Base-by-base conservation (phyloP, 2,329 filamentous ascomycete genomes). In the Pseudocercospora eumusae region DNA sequence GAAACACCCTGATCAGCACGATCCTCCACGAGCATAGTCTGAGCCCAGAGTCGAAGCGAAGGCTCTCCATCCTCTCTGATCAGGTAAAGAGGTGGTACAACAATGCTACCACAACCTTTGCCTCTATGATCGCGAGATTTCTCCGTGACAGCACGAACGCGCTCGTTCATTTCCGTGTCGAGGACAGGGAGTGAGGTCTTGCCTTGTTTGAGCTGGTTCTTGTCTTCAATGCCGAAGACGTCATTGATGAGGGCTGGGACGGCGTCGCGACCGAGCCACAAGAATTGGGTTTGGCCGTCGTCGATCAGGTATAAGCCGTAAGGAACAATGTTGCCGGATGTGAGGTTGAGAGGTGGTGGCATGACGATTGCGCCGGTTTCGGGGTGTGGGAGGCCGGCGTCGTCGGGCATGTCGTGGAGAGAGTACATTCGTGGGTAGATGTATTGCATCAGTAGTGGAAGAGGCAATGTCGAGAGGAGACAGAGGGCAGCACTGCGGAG, bases 251-350 rank as follows among this genome's bases (percentile, higher is more conserved):
- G 84, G 73, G 96, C 92, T 1, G 92, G 92, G 27, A 99, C 92
- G 1, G 93, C 89, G 69, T 99, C 93, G 36, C 93, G 88, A 13
- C 95, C 95, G 20, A 98, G 84, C 95, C 95, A 99, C 53, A 99
- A 79, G 83, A 99, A 99, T 75, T 99, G 95, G 5, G 92, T 97
- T 77, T 97, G 93, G 2, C 93, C 93, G 73, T 99, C 95, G 71
- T 99, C 95, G 70, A 99, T 95, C 61, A 99, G 84, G 77, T 99
- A 99, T 18, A 99, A 81, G 27, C 95, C 95, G 73, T 96, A 96
- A 0, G 92, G 86, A 3, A 92, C 91, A 55, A 99, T 85, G 52
- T 90, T 86, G 76, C 93, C 92, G 1, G 93, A 96, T 2, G 92
- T 92, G 61, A 98, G 83, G 76, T 97, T 97, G 71, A 91, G 70